Base-by-base conservation (phyloP, 2,329 filamentous ascomycete species). In the Botryotinia globosa region DNA sequence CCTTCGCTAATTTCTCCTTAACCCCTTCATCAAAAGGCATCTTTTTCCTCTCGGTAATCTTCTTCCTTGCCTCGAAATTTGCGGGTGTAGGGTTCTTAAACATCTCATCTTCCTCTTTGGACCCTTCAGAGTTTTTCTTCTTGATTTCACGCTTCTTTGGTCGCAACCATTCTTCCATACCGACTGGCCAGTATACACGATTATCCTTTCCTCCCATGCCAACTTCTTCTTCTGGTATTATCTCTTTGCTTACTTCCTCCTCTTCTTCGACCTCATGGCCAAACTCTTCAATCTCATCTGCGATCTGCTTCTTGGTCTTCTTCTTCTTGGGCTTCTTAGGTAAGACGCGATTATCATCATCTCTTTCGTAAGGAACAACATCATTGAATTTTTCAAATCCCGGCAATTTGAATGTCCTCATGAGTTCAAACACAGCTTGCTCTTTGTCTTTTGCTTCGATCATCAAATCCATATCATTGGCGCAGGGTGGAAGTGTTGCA, bases 401-500 rank as follows among this genome's bases (percentile, higher is more conserved):
- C 0, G 94, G 93, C 0, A 98, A 85, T 78, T 91, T 94, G 81
- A 94, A 97, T 0, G 86, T 94, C 34, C 92, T 88, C 94, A 98
- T 98, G 29, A 98, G 86, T 76, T 97, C 94, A 78, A 98, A 97
- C 0, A 98, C 94, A 0, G 95, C 94, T 81, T 98, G 95, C 81
- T 98, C 95, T 82, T 98, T 98, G 80, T 98, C 95, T 81, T 98
- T 98, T 65, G 95, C 95, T 83, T 98, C 95, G 74, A 98, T 98
- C 95, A 98, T 98, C n/a, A 98, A 85, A 79, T 98, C 95, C 91
- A 97, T 96, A 45, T 92, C 90, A 1, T 88, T 84, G 6, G 90
- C 86, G 78, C 95, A 98, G 0, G 95, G 94, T 0, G 95, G 95
- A 0, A 98, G 82, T 0, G 90, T 92, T 76, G 87, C 86, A 2